Conservation (phyloP, 805 yeast species). For the Myxozyma geophila region DNA sequence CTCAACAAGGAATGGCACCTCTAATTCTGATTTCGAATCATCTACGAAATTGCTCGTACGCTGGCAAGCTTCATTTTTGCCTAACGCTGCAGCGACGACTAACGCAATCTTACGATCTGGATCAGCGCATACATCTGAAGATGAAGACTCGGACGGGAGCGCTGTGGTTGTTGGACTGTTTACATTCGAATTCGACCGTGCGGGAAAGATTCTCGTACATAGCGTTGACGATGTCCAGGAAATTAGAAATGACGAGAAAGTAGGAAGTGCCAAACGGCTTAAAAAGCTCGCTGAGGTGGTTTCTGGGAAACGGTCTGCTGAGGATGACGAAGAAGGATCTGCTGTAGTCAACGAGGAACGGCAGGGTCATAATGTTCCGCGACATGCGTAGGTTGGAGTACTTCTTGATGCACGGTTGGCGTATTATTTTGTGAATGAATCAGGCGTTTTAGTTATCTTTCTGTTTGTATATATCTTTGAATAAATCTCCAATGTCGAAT, state of each 20-base stretch:
- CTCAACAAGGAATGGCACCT: background rate
- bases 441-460: background rate
- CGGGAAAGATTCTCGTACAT: slow-evolving; percentile 31
- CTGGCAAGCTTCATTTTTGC: slow-evolving; percentile 28
- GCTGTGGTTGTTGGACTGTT: slow-evolving; percentile 31
- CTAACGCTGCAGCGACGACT: background rate
- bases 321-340: slow-evolving; percentile 24
- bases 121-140: background rate
- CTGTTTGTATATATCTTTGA: background rate
- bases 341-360: slow-evolving; percentile 18
- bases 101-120: slow-evolving; percentile 10
- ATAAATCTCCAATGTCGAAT: too few relatives aligned
- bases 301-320: slow-evolving; percentile 1
- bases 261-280: slow-evolving; percentile 3
- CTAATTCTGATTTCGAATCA: slow-evolving; percentile 3
- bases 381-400: slow-evolving; percentile 12
- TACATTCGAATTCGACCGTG: slow-evolving; percentile 32
- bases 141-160: background rate
- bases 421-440: background rate
- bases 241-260: slow-evolving; percentile 12
- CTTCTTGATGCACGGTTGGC: background rate
- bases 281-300: slow-evolving; percentile 25
- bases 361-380: slow-evolving; percentile 15
- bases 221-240: slow-evolving; percentile 35
- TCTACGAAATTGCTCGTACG: slow-evolving; percentile 28